phyloP scores from a whole-genome alignment of 805 yeast species.

The Metschnikowia anglica region DNA sequence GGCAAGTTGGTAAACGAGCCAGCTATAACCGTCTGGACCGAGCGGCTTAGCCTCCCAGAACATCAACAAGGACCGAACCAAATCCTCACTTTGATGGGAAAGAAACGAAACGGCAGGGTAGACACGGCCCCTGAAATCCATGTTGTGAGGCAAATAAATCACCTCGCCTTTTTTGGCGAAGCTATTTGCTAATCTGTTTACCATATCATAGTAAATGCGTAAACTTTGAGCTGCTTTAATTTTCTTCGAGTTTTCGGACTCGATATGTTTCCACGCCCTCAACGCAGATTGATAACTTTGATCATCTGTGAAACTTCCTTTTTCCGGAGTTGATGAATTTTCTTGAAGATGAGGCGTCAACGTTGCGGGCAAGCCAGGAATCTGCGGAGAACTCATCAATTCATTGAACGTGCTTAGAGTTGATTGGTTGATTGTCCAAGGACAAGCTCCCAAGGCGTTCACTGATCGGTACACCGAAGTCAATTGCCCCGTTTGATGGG shows the following conservation, averaged over 20 bases:
- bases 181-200: constrained; percentile 26
- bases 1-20: constrained; percentile 43
- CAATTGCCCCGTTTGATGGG: constrained; percentile 35
- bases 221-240: constrained; percentile 4
- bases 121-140: constrained; percentile 43
- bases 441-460: constrained; percentile 27
- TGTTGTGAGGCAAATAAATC: constrained; percentile 37
- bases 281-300: constrained; percentile 1
- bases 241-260: neutral
- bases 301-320: constrained; percentile 3
- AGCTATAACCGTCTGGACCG: constrained; percentile 35
- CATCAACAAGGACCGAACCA: constrained; percentile 33
- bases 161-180: constrained; percentile 34
- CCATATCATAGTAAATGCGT: constrained; percentile 19
- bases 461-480: constrained; percentile 30
- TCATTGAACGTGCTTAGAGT: constrained; percentile 25
- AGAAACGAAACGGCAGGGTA: constrained; percentile 39
- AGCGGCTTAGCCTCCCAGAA: constrained; percentile 39
- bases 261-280: constrained; percentile 7
- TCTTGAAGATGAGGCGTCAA: constrained; percentile 6
- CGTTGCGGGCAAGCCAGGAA: constrained; percentile 18
- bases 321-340: constrained; percentile 4
- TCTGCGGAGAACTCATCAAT: constrained; percentile 20
- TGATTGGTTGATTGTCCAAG: constrained; percentile 38
- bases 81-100: constrained; percentile 38